Conservation (phyloP, 345 rosid species). For the Gossypioides kirkii region DNA sequence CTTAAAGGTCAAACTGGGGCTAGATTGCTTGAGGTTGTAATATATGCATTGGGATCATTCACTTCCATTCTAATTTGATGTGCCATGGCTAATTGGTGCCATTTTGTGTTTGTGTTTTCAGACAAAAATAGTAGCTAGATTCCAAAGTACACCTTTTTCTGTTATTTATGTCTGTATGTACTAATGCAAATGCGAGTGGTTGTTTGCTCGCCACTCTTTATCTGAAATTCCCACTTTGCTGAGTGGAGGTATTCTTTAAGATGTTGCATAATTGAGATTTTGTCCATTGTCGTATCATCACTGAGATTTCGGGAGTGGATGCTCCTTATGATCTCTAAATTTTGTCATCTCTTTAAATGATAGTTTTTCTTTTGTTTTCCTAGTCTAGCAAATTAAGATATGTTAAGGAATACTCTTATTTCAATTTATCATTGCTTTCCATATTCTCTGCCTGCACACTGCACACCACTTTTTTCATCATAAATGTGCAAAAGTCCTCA, state of each 20-base stretch:
- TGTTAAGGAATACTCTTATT: background rate
- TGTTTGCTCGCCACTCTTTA: too few species aligned
- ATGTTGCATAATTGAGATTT: background rate
- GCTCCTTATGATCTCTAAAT: background rate
- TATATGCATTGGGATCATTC: background rate
- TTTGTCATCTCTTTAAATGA: background rate
- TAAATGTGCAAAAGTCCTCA: background rate
- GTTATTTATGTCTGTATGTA: too few species aligned
- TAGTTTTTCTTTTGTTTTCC: background rate
- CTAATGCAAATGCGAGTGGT: too few species aligned
- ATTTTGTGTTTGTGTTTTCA: too few species aligned
- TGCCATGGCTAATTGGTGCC: too few species aligned
- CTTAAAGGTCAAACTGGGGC: background rate
- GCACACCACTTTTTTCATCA: background rate
- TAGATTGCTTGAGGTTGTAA: background rate
- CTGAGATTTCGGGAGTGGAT: background rate
- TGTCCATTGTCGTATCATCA: background rate
- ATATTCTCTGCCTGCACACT: background rate
- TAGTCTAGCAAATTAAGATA: background rate
- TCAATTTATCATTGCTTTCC: background rate
- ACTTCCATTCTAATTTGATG: background rate
- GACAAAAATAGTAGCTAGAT: too few species aligned
- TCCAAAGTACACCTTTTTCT: too few species aligned
- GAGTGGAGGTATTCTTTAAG: too few species aligned
- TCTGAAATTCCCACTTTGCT: too few species aligned